Base-by-base conservation (phyloP, 2,329 filamentous ascomycete species). In the Botryosphaeria dothidea region DNA sequence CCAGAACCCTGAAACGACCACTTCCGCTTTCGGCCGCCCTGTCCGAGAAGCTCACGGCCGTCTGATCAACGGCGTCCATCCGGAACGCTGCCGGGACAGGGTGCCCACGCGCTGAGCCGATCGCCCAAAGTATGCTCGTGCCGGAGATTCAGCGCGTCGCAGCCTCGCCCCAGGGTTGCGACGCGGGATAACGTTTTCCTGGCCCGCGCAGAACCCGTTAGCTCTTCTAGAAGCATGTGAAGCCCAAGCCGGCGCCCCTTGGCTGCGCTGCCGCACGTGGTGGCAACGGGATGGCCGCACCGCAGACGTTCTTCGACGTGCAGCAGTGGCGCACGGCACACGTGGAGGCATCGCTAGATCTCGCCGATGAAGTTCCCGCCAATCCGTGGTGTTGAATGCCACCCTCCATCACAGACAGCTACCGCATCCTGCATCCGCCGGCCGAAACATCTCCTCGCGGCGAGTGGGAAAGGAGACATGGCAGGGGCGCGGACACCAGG, bases 151-250 rank as follows among this genome's bases (percentile, higher is more conserved):
- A 34, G 29, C 49, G 27, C 13, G 23, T 49, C 21, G 51, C 51
- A 56, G 49, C 29, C 25, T 56, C 13, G 4, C 46, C 46, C 5
- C 23, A 27, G 27, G 17, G 23, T 3, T 13, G 29, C 29, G 36
- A 45, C 19, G 34, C 23, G 49, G 38, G 61, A 54, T 34, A 64
- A 56, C 49, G 51, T 64, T 64, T 54, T 45, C 61, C 61, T 43
- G 13, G 46, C 48, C 11, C 38, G 25, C 48, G 29, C 34, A 23
- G 41, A 29, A 31, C 17, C 38, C 27, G 19, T 31, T 60, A 61
- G 48, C 61, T 64, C 46, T 64, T 64, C 61, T 34, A 64, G 61
- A 64, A 64, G 49, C 61, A 56, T 64, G 61, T 56, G 48, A 64
- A 52, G 45, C 41, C 36, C 36, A 3, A 5, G 52, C 31, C 51